Evolutionary conservation across 495 filamentous ascomycete species (phyloP).

Genomic region (Podospora conica): DNA sequence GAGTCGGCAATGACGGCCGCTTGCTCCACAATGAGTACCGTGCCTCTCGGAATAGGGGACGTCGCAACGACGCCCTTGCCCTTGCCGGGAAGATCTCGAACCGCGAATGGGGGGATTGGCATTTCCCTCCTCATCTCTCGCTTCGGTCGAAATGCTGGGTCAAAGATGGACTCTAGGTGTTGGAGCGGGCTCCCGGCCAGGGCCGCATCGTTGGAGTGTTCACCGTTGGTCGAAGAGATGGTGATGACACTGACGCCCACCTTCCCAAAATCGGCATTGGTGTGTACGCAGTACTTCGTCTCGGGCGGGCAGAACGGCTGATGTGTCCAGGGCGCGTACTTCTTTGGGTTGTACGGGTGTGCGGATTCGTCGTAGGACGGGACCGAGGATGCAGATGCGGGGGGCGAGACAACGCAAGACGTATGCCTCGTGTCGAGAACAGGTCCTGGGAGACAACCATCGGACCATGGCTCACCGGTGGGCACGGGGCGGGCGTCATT

Average conservation of each 20-base stretch:
- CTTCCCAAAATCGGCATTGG: not conserved
- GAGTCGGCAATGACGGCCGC: slow-evolving; percentile 24
- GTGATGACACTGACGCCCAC: not conserved
- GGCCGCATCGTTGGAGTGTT: not conserved
- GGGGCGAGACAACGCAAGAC: not conserved
- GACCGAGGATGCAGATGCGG: not conserved
- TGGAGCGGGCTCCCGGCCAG: not conserved
- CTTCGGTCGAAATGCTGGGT: not conserved
- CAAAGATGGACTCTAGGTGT: not conserved
- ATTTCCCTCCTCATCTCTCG: not conserved
- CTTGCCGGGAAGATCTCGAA: slow-evolving; percentile 25
- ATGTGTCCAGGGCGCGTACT: slow-evolving; percentile 3
- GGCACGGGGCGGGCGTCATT: not conserved
- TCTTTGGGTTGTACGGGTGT: not conserved
- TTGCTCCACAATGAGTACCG: slow-evolving; percentile 28
- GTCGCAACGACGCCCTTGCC: slow-evolving; percentile 32
- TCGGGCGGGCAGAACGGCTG: slow-evolving; percentile 1
- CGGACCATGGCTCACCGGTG: not conserved
- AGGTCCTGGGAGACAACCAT: slow-evolving; percentile 4
- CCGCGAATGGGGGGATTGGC: slow-evolving; percentile 14
- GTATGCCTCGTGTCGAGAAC: not conserved
- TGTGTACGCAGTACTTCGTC: slow-evolving; percentile 2
- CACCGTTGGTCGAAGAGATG: not conserved
- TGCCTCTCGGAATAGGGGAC: slow-evolving; percentile 20
- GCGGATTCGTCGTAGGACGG: not conserved